Evolutionary conservation across 2,329 filamentous ascomycete species (phyloP), one percentile per base, ranked within the genome.

Genomic region (Shiraia sp.): DNA sequence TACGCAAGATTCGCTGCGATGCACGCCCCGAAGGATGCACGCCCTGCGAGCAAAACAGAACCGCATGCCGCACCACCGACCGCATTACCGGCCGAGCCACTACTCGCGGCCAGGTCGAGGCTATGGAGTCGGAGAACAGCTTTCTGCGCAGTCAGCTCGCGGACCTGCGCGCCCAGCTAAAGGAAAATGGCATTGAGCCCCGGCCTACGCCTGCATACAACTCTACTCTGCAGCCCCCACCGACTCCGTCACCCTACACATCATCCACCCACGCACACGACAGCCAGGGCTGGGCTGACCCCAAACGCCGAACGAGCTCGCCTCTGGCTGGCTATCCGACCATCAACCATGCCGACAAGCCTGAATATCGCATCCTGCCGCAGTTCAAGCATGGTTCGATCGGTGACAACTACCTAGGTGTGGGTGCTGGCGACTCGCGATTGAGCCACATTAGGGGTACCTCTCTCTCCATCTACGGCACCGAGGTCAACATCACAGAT

Each of bases 1-100:
- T 90, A 43, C 83, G 90, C 55, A 95, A 95, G 72, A 95, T 95
- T 59, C 83, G 88, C 63, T 95, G 90, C 76, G 90, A 95, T 73
- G 86, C 84, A 39, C 77, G 87, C 28, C 82, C 86, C 23, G 85
- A 88, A 53, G 90, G 88, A 49, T 95, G 90, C 72, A 88, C 87
- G 48, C 86, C 88, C 58, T 95, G 90, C 73, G 74, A 82, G 56
- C 83, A 86, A 68, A 87, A 88, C 64, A 83, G 82, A 51, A 82
- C 87, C 57, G 81, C 88, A 61, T 95, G 90, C 72, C 85, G 82
- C 71, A 90, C 90, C 39, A 95, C 90, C 43, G 90, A 95, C 68
- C 84, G 90, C 57, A 89, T 93, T 61, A 91, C 88, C 3, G 88
- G 89, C 44, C 85, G 87, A 49, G 88, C 89, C 36, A 86, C 88